Base-by-base conservation (phyloP, 2,329 filamentous ascomycete species). In the Thermomyces lanuginosus region DNA sequence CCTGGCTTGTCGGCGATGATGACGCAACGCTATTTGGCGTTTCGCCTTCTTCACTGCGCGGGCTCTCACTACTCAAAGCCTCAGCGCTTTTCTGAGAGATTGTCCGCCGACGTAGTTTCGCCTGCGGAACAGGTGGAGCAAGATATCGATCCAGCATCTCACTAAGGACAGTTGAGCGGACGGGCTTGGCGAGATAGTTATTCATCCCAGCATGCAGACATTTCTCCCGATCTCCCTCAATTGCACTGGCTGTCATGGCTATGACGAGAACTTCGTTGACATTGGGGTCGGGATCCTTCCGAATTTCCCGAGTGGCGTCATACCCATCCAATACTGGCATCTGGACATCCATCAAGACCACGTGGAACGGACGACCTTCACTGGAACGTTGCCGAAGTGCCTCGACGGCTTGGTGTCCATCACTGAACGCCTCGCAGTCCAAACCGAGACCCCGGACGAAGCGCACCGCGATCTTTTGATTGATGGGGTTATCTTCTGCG, bases 201-300 rank as follows among this genome's bases (percentile, higher is more conserved):
- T 93, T 92, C 86, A 95, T 95, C 22, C 86, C 86, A 1, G 82
- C 81, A 26, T 83, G 81, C n/a, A 93, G 60, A 41, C 86, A 93
- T 55, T 92, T 93, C 49, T 95, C 86, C 24, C 84, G 67, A 47
- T 95, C 86, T 10, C 86, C 86, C 47, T 89, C 79, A 34, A 95
- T 95, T 3, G 86, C 86, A 14, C 76, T 84, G 1, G 86, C 86
- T 1, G 86, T 95, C 86, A 95, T 93, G 29, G 86, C 86, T 41
- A 95, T 93, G 25, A 95, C 79, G n/a, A 93, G 61, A 1, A 91
- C 71, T 37, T 80, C 74, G 27, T 80, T 67, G 7, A 95, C 81
- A 5, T 69, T 67, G 18, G 82, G 75, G 32, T 82, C 68, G 0
- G 69, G 50, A 48, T 93, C 83, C 39, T 71, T 70, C 6, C 84